Base-by-base conservation (phyloP, 2,329 filamentous ascomycete genomes). In the Aspergillus versicolor region DNA sequence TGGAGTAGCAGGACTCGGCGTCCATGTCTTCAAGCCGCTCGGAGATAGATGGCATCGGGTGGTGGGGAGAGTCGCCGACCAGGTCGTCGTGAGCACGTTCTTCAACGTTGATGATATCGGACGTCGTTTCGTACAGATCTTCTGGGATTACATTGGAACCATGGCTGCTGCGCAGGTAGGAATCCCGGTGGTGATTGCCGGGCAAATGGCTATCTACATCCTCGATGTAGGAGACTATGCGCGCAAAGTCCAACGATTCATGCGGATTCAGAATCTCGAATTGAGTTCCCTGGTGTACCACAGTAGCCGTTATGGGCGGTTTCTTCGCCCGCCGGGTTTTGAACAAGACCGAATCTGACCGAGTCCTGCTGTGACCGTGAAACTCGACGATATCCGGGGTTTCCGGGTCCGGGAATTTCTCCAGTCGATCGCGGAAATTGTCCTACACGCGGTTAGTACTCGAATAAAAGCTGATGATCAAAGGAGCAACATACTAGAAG, bases 181-280 rank as follows among this genome's bases (percentile, higher is more conserved):
- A 70, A 34, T 70, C 67, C 12, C 64, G 63, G 8, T 43, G 41
- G 15, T 59, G 54, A 21, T 66, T 56, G 24, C 67, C 64, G 2
- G 56, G 38, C 3, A 67, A 67, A 48, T 63, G 67, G 37, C 43
- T 56, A 54, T 73, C 67, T n/a, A 69, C 66, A 42, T 72, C 70
- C 47, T 74, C 71, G 32, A 73, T 71, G 45, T 67, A 71, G 8
- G 72, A 74, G 30, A 73, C 68, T 19, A 74, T 73, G 17, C 69
- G 66, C 12, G 70, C 64, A n/a, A 72, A 61, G 48, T 70, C 66
- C 17, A 74, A 58, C 9, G 72, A 74, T 50, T 71, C 69, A 49
- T 70, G 70, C 27, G 71, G 73, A 38, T 75, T 75, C 17, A 75
- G 54, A 17, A 75, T 75, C 34, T 75, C 72, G 46, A 75, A 75